Conservation (phyloP, 352 stramenopile species). For the Phytophthora citrophthora region DNA sequence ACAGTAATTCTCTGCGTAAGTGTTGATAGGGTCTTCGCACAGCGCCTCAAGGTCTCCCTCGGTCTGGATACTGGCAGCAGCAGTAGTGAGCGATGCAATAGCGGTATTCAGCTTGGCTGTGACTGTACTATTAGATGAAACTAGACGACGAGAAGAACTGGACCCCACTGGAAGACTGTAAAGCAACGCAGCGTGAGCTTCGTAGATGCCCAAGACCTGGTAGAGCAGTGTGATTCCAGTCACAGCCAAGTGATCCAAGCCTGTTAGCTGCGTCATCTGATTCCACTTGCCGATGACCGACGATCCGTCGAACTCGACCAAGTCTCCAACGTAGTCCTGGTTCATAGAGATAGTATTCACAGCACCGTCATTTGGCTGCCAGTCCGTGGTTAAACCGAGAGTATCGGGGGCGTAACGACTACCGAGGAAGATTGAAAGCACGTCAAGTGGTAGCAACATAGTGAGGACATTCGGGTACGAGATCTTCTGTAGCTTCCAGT, state of each 20-base stretch:
- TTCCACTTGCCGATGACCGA: slow-evolving; percentile 54
- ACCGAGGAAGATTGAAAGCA: slow-evolving; percentile 45
- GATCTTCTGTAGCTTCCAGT: slow-evolving; percentile 48
- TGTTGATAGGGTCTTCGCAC: slow-evolving; percentile 37
- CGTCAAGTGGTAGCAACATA: slow-evolving; percentile 56
- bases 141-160: slow-evolving; percentile 23
- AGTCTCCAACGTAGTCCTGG: slow-evolving; percentile 45
- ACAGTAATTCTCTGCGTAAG: slow-evolving; percentile 43
- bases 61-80: slow-evolving; percentile 41
- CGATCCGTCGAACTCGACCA: slow-evolving; percentile 41
- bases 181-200: slow-evolving; percentile 44
- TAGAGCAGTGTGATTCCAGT: slow-evolving; percentile 51
- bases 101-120: slow-evolving; percentile 28
- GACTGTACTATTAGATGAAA: slow-evolving; percentile 20
- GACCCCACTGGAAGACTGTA: slow-evolving; percentile 35
- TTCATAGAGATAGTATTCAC: slow-evolving; percentile 59
- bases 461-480: slow-evolving; percentile 54
- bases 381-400: slow-evolving; percentile 40
- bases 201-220: slow-evolving; percentile 48
- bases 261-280: slow-evolving; percentile 46
- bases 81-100: slow-evolving; percentile 44
- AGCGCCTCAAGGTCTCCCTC: slow-evolving; percentile 42
- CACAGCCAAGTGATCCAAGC: slow-evolving; percentile 54
- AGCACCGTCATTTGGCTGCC: slow-evolving; percentile 58
- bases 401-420: slow-evolving; percentile 43